Conservation (phyloP, 1,139 yeast genomes). For the Blastobotrys ciferrii region DNA sequence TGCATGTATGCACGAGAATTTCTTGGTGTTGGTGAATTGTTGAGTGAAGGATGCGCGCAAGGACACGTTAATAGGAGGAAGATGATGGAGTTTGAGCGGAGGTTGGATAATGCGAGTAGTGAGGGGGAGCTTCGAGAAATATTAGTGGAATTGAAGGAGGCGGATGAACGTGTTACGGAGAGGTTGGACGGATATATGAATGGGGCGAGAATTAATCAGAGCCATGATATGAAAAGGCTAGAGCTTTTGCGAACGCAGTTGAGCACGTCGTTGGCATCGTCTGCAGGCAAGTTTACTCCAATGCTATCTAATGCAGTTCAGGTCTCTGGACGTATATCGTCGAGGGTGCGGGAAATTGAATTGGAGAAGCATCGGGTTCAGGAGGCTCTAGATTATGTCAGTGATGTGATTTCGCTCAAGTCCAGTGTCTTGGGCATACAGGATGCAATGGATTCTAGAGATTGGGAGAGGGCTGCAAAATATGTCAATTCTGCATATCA, state of each 20-base stretch:
- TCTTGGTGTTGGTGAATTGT: too few species aligned
- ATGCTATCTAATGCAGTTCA: constrained; percentile 60
- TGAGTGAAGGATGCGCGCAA: too few species aligned
- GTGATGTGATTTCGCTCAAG: constrained; percentile 61
- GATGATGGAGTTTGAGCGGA: constrained; percentile 6
- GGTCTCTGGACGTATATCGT: constrained; percentile 65
- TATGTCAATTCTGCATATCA: constrained; percentile 54
- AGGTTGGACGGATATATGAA: constrained; percentile 10
- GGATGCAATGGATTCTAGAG: constrained; percentile 61
- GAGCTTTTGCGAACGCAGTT: constrained; percentile 34
- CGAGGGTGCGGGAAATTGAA: constrained; percentile 67
- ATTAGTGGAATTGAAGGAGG: constrained; percentile 5
- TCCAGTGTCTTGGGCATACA: constrained; percentile 64
- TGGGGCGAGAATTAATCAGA: constrained; percentile 23
- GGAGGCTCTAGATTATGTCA: constrained; percentile 62
- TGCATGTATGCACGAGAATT: background rate
- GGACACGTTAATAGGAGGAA: background rate
- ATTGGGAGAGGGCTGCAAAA: constrained; percentile 72
- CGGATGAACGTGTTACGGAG: constrained; percentile 11
- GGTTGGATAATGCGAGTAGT: constrained; percentile 14
- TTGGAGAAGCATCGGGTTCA: constrained; percentile 68
- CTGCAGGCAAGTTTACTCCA: constrained; percentile 35
- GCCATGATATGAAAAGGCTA: constrained; percentile 26
- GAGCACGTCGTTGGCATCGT: constrained; percentile 35
- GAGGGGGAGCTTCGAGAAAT: constrained; percentile 16